Conservation (phyloP, 345 rosid genomes). For the Lumnitzera racemosa region DNA sequence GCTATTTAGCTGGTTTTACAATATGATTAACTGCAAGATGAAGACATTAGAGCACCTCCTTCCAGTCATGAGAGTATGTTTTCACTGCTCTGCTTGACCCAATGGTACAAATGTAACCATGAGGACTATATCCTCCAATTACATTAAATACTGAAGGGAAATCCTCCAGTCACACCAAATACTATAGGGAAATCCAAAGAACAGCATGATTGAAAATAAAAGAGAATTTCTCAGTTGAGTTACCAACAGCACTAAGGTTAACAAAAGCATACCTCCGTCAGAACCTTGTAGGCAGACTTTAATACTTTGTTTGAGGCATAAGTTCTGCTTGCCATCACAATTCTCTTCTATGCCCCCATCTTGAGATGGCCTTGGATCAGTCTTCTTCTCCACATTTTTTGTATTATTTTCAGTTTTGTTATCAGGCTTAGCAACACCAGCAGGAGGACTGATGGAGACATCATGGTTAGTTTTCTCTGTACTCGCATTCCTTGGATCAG, state of each 20-base stretch:
- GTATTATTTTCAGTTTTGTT: constrained; percentile 5
- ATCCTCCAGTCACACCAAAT: no score
- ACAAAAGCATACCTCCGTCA: constrained; percentile 31
- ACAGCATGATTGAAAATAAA: background rate
- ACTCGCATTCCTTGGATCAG: constrained; percentile 8
- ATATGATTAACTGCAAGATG: no score
- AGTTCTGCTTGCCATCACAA: constrained; percentile 33
- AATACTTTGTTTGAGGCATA: constrained; percentile 31
- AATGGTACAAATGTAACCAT: no score
- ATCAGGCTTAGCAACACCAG: constrained; percentile 14
- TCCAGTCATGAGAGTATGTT: no score
- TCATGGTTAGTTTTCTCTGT: constrained; percentile 11
- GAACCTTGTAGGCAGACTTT: constrained; percentile 49
- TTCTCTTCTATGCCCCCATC: constrained; percentile 22
- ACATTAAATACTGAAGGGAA: no score
- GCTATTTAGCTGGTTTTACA: no score
- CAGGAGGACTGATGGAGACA: constrained; percentile 15
- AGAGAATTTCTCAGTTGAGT: background rate
- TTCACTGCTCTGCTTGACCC: no score
- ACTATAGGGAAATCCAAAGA: background rate
- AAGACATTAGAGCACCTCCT: no score
- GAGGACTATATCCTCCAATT: no score
- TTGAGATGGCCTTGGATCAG: constrained; percentile 21
- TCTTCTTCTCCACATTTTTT: constrained; percentile 15
- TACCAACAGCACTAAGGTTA: background rate